Percentiles rank a stretch among this genome's conserved stretches.
Evolutionary conservation across 345 rosid species (phyloP).

Genomic region (Aquilaria yunnanensis): DNA sequence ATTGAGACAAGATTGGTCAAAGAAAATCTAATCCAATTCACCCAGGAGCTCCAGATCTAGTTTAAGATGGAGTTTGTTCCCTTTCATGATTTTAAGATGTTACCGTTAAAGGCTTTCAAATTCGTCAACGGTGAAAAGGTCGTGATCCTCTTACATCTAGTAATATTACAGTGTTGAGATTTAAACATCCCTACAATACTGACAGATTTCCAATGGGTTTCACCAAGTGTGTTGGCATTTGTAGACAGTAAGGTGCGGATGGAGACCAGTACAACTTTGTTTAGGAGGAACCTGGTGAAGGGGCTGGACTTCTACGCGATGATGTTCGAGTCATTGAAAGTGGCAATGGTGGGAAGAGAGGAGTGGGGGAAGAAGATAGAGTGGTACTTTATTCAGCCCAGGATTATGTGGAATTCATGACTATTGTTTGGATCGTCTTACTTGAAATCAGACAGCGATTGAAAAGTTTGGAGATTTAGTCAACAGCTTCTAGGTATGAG

Average conservation of each 20-base stretch:
- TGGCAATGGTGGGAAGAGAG: conserved; percentile 38
- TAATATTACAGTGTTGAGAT: conserved; percentile 48
- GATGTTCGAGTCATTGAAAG: conserved; percentile 82
- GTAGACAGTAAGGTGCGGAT: conserved; percentile 68
- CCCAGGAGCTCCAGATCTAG: conserved; percentile 67
- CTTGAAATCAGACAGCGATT: no score
- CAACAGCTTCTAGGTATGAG: no score
- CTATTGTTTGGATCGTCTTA: no score
- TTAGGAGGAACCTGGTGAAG: conserved; percentile 62
- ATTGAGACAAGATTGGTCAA: conserved; percentile 61
- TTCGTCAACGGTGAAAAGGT: conserved; percentile 65
- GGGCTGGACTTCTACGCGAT: conserved; percentile 66
- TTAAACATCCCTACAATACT: conserved; percentile 37
- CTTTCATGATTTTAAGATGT: conserved; percentile 57
- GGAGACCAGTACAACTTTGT: conserved; percentile 47
- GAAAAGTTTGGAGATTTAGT: no score
- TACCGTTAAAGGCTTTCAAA: conserved; percentile 64
- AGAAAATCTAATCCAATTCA: conserved; percentile 72
- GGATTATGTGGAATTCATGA: conserved; percentile 16
- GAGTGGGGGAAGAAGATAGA: conserved; percentile 75
- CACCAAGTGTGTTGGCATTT: conserved; percentile 58
- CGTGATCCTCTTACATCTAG: conserved; percentile 53
- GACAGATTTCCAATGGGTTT: conserved; percentile 42
- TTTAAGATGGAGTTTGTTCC: conserved; percentile 71
- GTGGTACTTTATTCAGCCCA: conserved; percentile 45